Base-by-base conservation (phyloP, 352 stramenopile species). In the Phytophthora tubulina region DNA sequence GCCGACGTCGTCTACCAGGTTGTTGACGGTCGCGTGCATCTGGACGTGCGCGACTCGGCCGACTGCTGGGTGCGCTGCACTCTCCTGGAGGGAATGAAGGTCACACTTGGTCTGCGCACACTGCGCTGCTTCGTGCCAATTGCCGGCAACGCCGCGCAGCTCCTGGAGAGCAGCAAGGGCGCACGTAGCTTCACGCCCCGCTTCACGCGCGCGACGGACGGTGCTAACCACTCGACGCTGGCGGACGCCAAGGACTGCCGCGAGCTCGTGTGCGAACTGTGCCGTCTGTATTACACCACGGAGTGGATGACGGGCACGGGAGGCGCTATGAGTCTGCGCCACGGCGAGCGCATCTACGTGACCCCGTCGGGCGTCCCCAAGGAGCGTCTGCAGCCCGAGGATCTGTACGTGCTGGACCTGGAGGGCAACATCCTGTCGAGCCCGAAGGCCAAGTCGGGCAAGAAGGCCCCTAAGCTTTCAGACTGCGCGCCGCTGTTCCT, bases 331-430 rank as follows among this genome's bases (percentile, higher is more conserved):
- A 96, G 81, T 60, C 97, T 99, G 52, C 91, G 96, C 33, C 83
- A 93, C 30, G 93, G 93, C 11, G 97, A 96, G 70, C 85, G 94
- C 42, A 93, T 99, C 52, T 98, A 97, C 86, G 97, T 99, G 78
- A 98, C 96, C 31, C 97, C 97, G 5, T 98, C 91, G 11, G 96
- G 96, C n/a, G 94, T 99, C 44, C 94, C 98, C 57, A 99, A 99
- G 75, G 97, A 99, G 80, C 94, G 97, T 60, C 97, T 99, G 61
- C 75, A 96, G 42, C 93, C 95, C 0, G 90, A 98, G 62, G 96
- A 99, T 63, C 79, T 99, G 6, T 99, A 98, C 78, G 86, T 98
- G 72, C 82, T 99, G 21, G 93, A 98, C 64, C 77, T 94, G 60
- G 84, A 97, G 52, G 83, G 87, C 32, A 77, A 80, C 45, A 78